Conservation (phyloP, 768 basidiomycete genomes). For the Dioszegia hungarica region DNA sequence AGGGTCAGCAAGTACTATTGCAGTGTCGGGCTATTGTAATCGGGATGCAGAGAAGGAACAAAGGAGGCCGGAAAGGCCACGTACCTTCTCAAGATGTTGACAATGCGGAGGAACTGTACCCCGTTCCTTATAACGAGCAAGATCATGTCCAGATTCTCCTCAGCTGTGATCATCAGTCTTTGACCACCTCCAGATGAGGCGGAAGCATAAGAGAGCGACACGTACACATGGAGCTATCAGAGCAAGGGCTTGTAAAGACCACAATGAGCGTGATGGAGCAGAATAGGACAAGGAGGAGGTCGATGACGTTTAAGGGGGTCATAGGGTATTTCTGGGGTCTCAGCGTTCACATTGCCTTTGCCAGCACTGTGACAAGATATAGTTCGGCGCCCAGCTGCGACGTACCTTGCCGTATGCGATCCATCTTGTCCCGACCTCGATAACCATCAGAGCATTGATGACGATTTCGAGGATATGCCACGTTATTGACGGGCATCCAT, state of each 20-base stretch:
- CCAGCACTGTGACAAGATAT: too few relatives aligned
- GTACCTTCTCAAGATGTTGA: slow-evolving; percentile 88
- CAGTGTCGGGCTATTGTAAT: too few relatives aligned
- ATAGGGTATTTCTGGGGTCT: slow-evolving; percentile 45
- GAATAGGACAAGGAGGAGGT: slow-evolving; percentile 80
- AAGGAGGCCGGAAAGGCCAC: slow-evolving; percentile 41
- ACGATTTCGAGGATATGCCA: slow-evolving; percentile 49
- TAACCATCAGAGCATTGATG: slow-evolving; percentile 69
- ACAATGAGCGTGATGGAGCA: slow-evolving; percentile 85
- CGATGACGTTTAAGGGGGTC: slow-evolving; percentile 69
- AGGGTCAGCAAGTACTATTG: background rate
- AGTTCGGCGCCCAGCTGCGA: too few relatives aligned
- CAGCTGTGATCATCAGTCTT: too few relatives aligned
- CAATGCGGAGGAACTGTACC: slow-evolving; percentile 77
- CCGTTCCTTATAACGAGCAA: slow-evolving; percentile 87
- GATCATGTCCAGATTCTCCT: slow-evolving; percentile 88
- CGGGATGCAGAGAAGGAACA: background rate
- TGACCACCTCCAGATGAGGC: too few relatives aligned
- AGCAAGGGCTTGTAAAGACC: slow-evolving; percentile 59
- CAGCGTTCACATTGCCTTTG: slow-evolving; percentile 11
- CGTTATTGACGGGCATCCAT: slow-evolving; percentile 37
- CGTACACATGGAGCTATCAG: slow-evolving; percentile 40
- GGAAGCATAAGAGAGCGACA: too few relatives aligned
- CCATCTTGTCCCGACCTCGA: slow-evolving; percentile 86
- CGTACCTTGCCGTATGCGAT: slow-evolving; percentile 87